These are phyloP conservation scores for Aspergillus bridgeri DNA, from an alignment of 495 filamentous ascomycete genomes.

Conservation along the genomic window DNA sequence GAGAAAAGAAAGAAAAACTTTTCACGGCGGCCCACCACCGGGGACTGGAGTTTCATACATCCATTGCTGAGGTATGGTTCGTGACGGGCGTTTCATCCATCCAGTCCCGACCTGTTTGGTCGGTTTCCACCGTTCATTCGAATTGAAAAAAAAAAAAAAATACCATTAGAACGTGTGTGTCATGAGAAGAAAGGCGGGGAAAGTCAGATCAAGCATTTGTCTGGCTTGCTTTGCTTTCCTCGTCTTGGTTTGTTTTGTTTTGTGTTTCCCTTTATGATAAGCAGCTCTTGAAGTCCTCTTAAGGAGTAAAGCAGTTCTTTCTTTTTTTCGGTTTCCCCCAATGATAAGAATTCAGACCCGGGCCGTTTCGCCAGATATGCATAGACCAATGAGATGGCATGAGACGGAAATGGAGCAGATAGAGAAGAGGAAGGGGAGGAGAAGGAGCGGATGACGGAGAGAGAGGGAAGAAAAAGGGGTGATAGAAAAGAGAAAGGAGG, in stretches of 20 bases:
- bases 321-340: constrained; percentile 9
- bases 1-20: constrained; percentile 8
- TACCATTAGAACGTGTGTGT: not conserved
- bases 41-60: no score
- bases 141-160: not conserved
- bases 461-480: not conserved
- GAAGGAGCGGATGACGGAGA: constrained; percentile 1
- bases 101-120: not conserved
- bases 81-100: constrained; percentile 20
- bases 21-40: constrained; percentile 11
- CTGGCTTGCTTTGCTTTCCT: not conserved
- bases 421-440: constrained; percentile 5
- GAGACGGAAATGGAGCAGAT: not conserved
- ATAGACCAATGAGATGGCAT: not conserved
- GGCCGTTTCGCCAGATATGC: constrained; percentile 33
- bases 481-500: constrained; percentile 3
- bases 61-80: constrained; percentile 13
- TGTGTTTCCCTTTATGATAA: constrained; percentile 6
- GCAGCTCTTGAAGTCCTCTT: constrained; percentile 4
- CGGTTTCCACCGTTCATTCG: not conserved
- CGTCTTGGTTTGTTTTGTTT: not conserved
- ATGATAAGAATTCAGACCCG: constrained; percentile 26
- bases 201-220: not conserved
- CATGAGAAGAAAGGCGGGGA: not conserved
- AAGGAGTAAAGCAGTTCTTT: not conserved